Base-by-base conservation (phyloP, 2,329 filamentous ascomycete genomes). In the Xylariaceae sp. region DNA sequence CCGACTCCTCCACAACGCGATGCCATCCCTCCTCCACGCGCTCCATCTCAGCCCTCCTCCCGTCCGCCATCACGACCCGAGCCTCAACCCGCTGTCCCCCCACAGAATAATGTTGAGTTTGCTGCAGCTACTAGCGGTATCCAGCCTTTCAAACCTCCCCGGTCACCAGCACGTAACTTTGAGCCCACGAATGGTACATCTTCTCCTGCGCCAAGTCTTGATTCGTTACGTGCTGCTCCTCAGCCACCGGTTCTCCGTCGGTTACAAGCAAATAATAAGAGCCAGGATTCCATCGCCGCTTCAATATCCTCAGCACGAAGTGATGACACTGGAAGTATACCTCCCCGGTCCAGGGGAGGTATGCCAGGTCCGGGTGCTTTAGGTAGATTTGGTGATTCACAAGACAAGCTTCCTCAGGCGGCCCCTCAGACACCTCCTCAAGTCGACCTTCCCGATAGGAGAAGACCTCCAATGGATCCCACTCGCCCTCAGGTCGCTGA, bases 381-480 rank as follows among this genome's bases (percentile, higher is more conserved):
- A 33, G 65, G 64, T 4, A 61, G 67, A 42, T 64, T 68, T 45
- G 67, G 56, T 8, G 66, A 68, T 17, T 43, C 55, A n/a, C 57
- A 57, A 24, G 49, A 54, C 34, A 16, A 33, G 31, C 42, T 18
- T 13, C 54, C 60, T 7, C 72, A 26, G 22, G 22, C 22, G 6
- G 6, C 22, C 22, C 22, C 22, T 26, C 22, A 26, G 22, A 26
- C 22, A 26, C 22, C 22, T 6, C 22, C 22, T 11, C 22, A 72
- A 28, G 65, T 74, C 17, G 69, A 68, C 26, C 72, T 78, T 1
- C 83, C 83, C 0, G 81, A 85, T 51, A 71, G 83, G 47, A 81
- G 74, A 58, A 68, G 83, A 37, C 83, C 83, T 2, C 79, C 81
- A 0, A 84, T 87, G 79, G 76, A 83, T 44, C 73, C 76, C 7